These are phyloP conservation scores for Mastigamoeba balamuthi DNA, from an alignment of 78 protist genomes.

Conservation along the genomic window DNA sequence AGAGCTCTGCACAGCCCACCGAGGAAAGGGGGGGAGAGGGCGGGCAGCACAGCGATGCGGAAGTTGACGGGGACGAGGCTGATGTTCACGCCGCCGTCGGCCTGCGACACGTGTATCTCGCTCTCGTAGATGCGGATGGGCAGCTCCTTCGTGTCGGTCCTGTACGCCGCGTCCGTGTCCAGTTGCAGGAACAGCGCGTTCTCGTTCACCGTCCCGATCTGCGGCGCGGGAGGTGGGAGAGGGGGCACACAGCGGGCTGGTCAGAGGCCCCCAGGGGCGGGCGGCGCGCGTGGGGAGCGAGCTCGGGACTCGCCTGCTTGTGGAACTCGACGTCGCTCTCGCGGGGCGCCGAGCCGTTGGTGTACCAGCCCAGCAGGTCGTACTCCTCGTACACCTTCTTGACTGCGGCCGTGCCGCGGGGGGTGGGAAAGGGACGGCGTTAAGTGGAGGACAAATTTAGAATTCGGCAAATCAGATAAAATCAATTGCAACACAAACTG, in stretches of 20 bases:
- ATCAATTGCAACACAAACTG: too few species aligned
- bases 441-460: too few species aligned
- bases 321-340: constrained; percentile 32
- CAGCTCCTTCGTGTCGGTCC: constrained; percentile 13
- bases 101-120: constrained; percentile 44
- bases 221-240: too few species aligned
- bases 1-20: neutral
- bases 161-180: constrained; percentile 18
- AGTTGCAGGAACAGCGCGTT: constrained; percentile 46
- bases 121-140: constrained; percentile 58
- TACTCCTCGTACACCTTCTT: constrained; percentile 57
- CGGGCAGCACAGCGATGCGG: constrained; percentile 14
- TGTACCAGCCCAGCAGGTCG: constrained; percentile 65
- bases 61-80: constrained; percentile 21
- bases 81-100: constrained; percentile 34
- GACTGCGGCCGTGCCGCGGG: constrained; percentile 7
- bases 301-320: too few species aligned
- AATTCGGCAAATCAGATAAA: too few species aligned
- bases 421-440: neutral
- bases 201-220: constrained; percentile 50
- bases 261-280: too few species aligned
- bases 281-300: too few species aligned
- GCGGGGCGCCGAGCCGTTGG: constrained; percentile 35
- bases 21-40: neutral
- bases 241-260: too few species aligned